These are phyloP conservation scores for Pseudogymnoascus verrucosus DNA, from an alignment of 2,329 filamentous ascomycete species.

Conservation along the genomic window DNA sequence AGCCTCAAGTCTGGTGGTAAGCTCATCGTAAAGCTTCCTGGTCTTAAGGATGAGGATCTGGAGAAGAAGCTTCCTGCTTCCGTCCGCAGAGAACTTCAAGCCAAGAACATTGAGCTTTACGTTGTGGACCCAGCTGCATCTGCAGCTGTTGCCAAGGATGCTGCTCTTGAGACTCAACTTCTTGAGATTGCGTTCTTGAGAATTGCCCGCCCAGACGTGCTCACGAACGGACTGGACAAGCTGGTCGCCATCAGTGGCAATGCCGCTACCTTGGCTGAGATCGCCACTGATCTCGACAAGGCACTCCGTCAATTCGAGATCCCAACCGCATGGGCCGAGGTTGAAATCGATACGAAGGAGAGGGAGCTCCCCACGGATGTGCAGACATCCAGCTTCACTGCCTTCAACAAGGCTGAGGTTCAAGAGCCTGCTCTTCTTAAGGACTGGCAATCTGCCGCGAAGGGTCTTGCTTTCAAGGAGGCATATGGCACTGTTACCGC, in stretches of 20 bases:
- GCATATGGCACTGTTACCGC: conserved; percentile 67
- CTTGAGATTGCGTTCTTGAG: conserved; percentile 78
- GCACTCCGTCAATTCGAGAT: conserved; percentile 67
- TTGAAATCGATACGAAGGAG: conserved; percentile 49
- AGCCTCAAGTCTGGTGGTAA: conserved; percentile 63
- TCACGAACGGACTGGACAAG: conserved; percentile 56
- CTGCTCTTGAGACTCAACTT: conserved; percentile 55
- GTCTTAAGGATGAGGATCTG: conserved; percentile 77
- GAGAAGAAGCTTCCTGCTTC: conserved; percentile 73
- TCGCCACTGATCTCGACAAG: conserved; percentile 59
- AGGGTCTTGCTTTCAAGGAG: conserved; percentile 89
- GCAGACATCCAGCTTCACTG: conserved; percentile 71
- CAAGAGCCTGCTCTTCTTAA: conserved; percentile 61
- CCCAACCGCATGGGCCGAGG: conserved; percentile 70
- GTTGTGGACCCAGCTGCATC: conserved; percentile 65
- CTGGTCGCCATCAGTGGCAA: conserved; percentile 53
- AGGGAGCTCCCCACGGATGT: conserved; percentile 53
- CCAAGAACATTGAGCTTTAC: conserved; percentile 64
- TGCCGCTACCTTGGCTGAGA: conserved; percentile 42
- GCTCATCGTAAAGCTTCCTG: conserved; percentile 67
- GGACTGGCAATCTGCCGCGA: conserved; percentile 77
- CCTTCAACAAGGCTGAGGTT: conserved; percentile 67
- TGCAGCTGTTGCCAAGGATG: conserved; percentile 58
- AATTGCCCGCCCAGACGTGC: conserved; percentile 59
- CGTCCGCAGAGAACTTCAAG: conserved; percentile 63